Base-by-base conservation (phyloP, 2,329 filamentous ascomycete genomes). In the Ceratocystis smalleyi region DNA sequence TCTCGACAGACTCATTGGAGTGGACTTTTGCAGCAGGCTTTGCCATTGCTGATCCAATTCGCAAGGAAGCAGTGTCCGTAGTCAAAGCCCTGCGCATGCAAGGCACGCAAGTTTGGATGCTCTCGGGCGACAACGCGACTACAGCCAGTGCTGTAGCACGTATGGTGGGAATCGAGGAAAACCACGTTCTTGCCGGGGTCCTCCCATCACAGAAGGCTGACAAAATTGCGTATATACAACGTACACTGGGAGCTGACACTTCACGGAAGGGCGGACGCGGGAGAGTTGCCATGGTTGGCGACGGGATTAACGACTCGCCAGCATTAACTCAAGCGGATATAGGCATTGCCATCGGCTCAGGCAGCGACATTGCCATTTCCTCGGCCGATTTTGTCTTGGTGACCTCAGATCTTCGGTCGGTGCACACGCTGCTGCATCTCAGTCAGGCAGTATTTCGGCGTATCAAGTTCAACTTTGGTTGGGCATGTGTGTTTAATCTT, bases 231-330 rank as follows among this genome's bases (percentile, higher is more conserved):
- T 79, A 83, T 68, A 77, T 88, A 1, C 84, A 87, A 72, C 74
- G 76, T 24, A 80, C 77, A 1, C 72, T 80, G 40, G 76, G 77
- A 66, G 73, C 75, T 69, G 69, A 4, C 63, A 61, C 19, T 63
- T 62, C 27, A 55, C 68, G 67, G 15, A 70, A 70, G 6, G 49
- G 22, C 15, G 51, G 40, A 47, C 77, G 80, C 3, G 78, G 79
- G 7, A 78, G 75, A 62, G 82, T 95, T 4, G 90, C 88, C 69
- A 95, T 95, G 83, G 86, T 94, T 4, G 90, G 90, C 65, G 90
- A 95, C 72, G 90, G 90, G 69, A 90, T 94, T 75, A 95, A 95
- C 74, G 90, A 95, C 75, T 85, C 88, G 0, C 89, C 90, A 0
- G 90, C 90, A 5, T 81, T 95, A 43, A 83, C 87, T 4, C 84